phyloP scores from a whole-genome alignment of 1,284 basidiomycete species.

The Pseudozyma pruni region DNA sequence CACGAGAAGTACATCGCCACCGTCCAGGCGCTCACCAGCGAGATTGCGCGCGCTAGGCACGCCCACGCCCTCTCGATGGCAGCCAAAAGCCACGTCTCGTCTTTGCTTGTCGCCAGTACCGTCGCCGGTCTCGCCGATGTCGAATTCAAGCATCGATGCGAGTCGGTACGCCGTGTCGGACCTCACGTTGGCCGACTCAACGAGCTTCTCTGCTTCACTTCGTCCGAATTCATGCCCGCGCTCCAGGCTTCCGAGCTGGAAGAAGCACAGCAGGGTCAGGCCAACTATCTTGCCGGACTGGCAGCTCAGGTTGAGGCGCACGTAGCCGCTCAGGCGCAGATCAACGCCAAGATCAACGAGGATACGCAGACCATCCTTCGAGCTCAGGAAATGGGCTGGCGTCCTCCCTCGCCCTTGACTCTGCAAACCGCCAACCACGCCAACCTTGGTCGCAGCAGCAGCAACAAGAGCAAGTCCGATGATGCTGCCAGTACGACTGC shows the following conservation, averaged over 20 bases:
- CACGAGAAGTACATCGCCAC: conserved; percentile 65
- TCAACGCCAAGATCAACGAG: conserved; percentile 46
- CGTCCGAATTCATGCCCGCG: conserved; percentile 60
- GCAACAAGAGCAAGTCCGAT: conserved; percentile 23
- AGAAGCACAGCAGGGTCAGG: conserved; percentile 51
- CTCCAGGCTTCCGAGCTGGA: conserved; percentile 54
- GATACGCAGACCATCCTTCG: conserved; percentile 41
- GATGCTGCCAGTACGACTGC: no score
- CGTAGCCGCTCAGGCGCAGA: conserved; percentile 38
- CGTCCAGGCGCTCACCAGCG: conserved; percentile 54
- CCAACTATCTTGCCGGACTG: conserved; percentile 44
- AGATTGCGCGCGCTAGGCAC: conserved; percentile 56
- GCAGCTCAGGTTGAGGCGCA: conserved; percentile 45
- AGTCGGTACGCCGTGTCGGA: conserved; percentile 56
- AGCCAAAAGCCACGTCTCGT: conserved; percentile 53
- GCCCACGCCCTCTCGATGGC: conserved; percentile 54
- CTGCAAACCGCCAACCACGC: conserved; percentile 8
- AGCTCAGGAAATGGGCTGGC: conserved; percentile 56
- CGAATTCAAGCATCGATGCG: conserved; percentile 62
- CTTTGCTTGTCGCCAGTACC: conserved; percentile 51
- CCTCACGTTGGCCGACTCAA: conserved; percentile 56
- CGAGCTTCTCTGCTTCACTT: conserved; percentile 57
- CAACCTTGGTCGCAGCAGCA: conserved; percentile 35
- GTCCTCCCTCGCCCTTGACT: conserved; percentile 38
- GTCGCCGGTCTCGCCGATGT: conserved; percentile 61